Evolutionary conservation across 495 filamentous ascomycete genomes (phyloP).

Genomic region (Xanthoparmelia taractica): DNA sequence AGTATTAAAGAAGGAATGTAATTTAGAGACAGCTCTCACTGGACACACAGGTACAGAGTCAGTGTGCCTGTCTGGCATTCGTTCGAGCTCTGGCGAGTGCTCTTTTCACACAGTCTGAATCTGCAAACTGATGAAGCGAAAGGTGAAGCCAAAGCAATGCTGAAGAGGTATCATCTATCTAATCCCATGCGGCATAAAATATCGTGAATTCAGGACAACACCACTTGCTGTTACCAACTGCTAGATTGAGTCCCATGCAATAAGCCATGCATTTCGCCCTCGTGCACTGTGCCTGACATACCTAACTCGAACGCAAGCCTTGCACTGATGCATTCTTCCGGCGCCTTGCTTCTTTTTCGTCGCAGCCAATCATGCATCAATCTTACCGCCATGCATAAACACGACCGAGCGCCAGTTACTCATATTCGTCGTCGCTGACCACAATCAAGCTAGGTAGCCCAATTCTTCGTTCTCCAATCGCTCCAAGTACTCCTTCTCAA

Average conservation of each 20-base stretch:
- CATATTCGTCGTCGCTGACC: not conserved
- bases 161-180: constrained; percentile 15
- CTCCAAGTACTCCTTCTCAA: constrained; percentile 99
- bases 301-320: not conserved
- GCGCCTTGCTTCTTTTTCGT: not conserved
- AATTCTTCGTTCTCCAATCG: constrained; percentile 81
- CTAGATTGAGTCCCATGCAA: not conserved
- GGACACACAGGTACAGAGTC: not conserved
- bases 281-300: not conserved
- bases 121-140: too few relatives aligned
- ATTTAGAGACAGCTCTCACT: not conserved
- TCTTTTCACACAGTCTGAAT: too few relatives aligned
- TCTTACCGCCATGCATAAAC: constrained; percentile 6
- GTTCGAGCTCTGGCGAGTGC: not conserved
- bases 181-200: constrained; percentile 9
- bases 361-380: constrained; percentile 7
- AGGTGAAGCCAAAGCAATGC: not conserved
- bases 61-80: not conserved
- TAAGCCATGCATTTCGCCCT: not conserved
- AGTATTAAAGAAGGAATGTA: not conserved
- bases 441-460: constrained; percentile 67
- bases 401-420: not conserved
- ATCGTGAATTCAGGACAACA: not conserved
- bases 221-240: not conserved
- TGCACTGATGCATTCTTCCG: not conserved